A percentile compares a stretch with the other conserved stretches of the same genome.
Evolutionary conservation across 2,329 filamentous ascomycete species (phyloP).

Genomic region (Neoarthrinium moseri): DNA sequence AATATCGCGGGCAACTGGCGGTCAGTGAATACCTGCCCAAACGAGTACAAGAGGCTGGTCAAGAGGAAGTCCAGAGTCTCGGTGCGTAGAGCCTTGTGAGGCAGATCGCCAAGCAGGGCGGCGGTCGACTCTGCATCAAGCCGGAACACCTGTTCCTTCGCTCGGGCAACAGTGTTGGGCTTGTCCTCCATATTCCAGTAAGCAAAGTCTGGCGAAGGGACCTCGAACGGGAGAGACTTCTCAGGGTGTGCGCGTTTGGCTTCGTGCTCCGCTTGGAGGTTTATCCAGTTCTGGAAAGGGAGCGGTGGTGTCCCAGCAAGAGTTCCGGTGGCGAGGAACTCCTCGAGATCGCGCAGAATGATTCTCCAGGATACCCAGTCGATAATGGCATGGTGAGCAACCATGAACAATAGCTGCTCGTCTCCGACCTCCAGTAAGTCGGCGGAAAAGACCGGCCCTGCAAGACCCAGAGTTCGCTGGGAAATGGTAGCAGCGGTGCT

Average conservation of each 20-base stretch:
- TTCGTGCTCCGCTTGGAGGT: background rate
- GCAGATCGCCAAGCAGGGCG: slow-evolving; percentile 17
- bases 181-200: slow-evolving; percentile 8
- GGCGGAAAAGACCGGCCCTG: slow-evolving; percentile 21
- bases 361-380: slow-evolving; percentile 46
- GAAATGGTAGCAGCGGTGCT: no score
- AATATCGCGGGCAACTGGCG: slow-evolving; percentile 33
- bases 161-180: slow-evolving; percentile 5
- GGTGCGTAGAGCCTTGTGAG: slow-evolving; percentile 26
- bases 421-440: slow-evolving; percentile 19
- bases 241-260: slow-evolving; percentile 11
- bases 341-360: slow-evolving; percentile 41
- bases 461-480: no score
- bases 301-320: slow-evolving; percentile 15
- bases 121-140: slow-evolving; percentile 26
- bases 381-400: slow-evolving; percentile 36
- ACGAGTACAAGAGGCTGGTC: slow-evolving; percentile 27
- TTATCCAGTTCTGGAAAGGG: slow-evolving; percentile 36
- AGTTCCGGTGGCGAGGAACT: slow-evolving; percentile 25
- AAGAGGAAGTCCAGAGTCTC: slow-evolving; percentile 37
- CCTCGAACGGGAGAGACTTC: slow-evolving; percentile 10
- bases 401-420: slow-evolving; percentile 27
- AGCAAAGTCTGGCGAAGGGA: slow-evolving; percentile 13
- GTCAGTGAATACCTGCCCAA: slow-evolving; percentile 30
- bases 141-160: background rate